These are phyloP conservation scores for Sambucus nigra DNA, from an alignment of 129 eudicot species.

Conservation along the genomic window DNA sequence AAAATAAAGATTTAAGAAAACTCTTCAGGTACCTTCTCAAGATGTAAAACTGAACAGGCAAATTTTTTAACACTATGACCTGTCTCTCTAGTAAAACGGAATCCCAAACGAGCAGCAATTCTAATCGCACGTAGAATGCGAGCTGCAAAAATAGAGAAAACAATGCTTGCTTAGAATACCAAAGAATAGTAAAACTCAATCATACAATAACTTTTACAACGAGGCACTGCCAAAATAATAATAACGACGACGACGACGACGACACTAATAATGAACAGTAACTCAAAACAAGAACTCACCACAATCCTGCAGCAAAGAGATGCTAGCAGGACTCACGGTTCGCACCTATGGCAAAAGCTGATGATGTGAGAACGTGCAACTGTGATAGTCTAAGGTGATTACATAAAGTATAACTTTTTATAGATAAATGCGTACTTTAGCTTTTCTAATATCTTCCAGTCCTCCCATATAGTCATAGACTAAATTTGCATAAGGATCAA, in stretches of 20 bases:
- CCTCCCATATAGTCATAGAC: constrained; percentile 77
- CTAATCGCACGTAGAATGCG: constrained; percentile 70
- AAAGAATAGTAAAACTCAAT: background rate
- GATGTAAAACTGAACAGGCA: constrained; percentile 43
- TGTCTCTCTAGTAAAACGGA: constrained; percentile 48
- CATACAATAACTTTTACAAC: too few species aligned
- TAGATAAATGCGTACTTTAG: constrained; percentile 60
- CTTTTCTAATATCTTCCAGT: constrained; percentile 56
- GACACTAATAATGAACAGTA: background rate
- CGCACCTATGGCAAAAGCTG: constrained; percentile 35
- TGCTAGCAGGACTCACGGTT: constrained; percentile 49
- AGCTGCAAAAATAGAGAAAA: constrained; percentile 31
- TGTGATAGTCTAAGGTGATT: constrained; percentile 3
- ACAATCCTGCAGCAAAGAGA: constrained; percentile 56
- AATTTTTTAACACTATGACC: constrained; percentile 41
- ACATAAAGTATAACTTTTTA: constrained; percentile 4
- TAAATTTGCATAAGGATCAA: constrained; percentile 60
- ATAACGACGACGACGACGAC: background rate
- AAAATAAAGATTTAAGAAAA: background rate
- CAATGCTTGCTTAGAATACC: background rate
- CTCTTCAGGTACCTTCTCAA: constrained; percentile 42
- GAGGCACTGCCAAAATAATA: background rate
- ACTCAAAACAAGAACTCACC: constrained; percentile 30
- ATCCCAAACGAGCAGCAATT: constrained; percentile 66
- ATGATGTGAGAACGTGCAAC: constrained; percentile 5